These are phyloP conservation scores for Lasiodiplodia sp. DNA, from an alignment of 2,329 filamentous ascomycete species.

Conservation along the genomic window DNA sequence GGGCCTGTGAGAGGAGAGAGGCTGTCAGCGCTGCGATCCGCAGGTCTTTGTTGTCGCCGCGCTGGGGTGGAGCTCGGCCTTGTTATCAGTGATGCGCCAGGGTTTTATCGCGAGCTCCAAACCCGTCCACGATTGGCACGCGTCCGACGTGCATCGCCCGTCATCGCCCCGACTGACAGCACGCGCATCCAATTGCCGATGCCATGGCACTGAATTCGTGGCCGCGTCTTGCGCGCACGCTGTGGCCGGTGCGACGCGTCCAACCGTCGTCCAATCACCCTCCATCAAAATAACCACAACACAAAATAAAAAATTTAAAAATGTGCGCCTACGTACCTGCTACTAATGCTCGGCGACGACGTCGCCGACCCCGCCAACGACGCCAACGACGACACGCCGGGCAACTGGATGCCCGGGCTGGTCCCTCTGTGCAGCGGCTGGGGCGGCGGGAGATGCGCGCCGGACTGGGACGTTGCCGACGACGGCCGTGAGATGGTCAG, in stretches of 20 bases:
- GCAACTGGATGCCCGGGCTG: slow-evolving; percentile 56
- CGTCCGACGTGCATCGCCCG: background rate
- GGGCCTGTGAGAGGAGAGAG: slow-evolving; percentile 20
- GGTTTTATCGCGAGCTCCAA: slow-evolving; percentile 28
- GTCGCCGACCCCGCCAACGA: slow-evolving; percentile 59
- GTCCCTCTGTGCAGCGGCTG: slow-evolving; percentile 46
- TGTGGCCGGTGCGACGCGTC: slow-evolving; percentile 14
- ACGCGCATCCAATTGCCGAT: background rate
- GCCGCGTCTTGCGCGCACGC: slow-evolving; percentile 31
- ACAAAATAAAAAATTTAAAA: background rate
- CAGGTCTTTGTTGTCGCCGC: slow-evolving; percentile 19
- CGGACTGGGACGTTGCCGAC: slow-evolving; percentile 51
- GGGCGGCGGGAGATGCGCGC: slow-evolving; percentile 33
- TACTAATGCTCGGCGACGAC: slow-evolving; percentile 50
- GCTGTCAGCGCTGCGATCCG: slow-evolving; percentile 8
- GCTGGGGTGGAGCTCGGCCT: slow-evolving; percentile 21
- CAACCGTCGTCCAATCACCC: slow-evolving; percentile 36
- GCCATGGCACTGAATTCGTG: slow-evolving; percentile 35
- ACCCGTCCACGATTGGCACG: slow-evolving; percentile 12
- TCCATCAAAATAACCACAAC: slow-evolving; percentile 20
- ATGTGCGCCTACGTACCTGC: slow-evolving; percentile 52
- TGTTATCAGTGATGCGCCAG: slow-evolving; percentile 27
- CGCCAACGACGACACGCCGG: slow-evolving; percentile 66
- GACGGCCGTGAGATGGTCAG: slow-evolving; percentile 61
- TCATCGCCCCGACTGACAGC: background rate